Evolutionary conservation across 75 land plant species (phyloP).

Genomic region (Selaginella moellendorffii): DNA sequence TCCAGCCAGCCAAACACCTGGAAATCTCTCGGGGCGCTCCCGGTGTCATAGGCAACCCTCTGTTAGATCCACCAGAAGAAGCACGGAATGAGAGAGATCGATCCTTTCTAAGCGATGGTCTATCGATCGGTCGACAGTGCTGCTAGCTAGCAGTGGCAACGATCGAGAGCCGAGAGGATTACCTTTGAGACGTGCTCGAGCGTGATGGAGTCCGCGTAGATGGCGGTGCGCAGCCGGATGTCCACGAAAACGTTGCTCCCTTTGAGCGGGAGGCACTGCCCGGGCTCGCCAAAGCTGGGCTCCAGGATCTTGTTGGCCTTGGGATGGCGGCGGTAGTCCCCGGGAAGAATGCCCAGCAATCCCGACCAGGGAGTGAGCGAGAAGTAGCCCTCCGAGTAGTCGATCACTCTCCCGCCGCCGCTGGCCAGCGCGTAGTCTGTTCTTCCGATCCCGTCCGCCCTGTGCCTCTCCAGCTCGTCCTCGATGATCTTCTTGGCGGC

Average conservation of each 20-base stretch:
- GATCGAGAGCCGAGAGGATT: neutral
- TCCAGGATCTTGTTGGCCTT: conserved; percentile 54
- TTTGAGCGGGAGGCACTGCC: conserved; percentile 72
- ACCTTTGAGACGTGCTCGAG: conserved; percentile 97
- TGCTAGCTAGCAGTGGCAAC: neutral
- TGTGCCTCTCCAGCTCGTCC: conserved; percentile 2
- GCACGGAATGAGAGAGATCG: no score
- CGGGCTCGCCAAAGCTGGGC: conserved; percentile 98
- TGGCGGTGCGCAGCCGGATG: conserved; percentile 55
- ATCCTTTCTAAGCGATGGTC: no score
- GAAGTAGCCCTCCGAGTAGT: conserved; percentile 55
- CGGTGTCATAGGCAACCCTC: conserved; percentile 69
- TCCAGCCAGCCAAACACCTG: conserved; percentile 56
- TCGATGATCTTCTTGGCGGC: conserved; percentile 2
- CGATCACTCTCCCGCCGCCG: conserved; percentile 30
- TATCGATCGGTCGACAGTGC: no score
- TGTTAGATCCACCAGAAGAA: conserved; percentile 27
- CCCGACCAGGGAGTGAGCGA: conserved; percentile 15
- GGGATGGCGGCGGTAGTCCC: conserved; percentile 18
- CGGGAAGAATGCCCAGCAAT: conserved; percentile 4
- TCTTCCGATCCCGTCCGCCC: neutral
- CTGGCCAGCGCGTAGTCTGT: neutral
- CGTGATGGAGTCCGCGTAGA: conserved; percentile 67
- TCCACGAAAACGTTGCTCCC: conserved; percentile 76
- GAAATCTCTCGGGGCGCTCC: conserved; percentile 79